Base-by-base conservation (phyloP, 2,329 filamentous ascomycete genomes). In the Aspergillus floridensis region DNA sequence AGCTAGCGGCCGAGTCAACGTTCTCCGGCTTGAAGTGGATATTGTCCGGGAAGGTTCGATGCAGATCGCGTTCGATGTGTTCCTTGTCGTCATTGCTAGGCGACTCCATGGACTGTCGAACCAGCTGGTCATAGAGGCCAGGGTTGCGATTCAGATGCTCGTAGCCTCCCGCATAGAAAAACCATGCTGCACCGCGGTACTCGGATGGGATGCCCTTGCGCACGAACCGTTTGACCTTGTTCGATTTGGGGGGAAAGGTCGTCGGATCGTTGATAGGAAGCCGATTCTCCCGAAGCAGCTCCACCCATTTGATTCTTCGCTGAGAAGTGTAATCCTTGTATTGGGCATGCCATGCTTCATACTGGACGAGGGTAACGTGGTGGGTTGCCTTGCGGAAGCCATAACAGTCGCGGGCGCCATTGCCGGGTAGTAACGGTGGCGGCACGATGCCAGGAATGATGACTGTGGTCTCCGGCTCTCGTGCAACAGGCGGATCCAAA, bases 111-210 rank as follows among this genome's bases (percentile, higher is more conserved):
- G 90, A 86, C 61, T 85, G 81, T 57, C 83, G 79, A 32, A 95
- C 80, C 44, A 96, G 79, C 55, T 86, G 82, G 55, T 87, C 84
- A 72, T 97, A 98, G 16, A 93, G 79, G 1, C 91, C 91, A 5
- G 86, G 84, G 67, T 96, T 85, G 69, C 91, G 88, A 54, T 86
- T 84, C 60, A 96, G 75, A 65, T 92, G 89, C 49, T 88, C 86
- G 24, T 92, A 92, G 1, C 93, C 93, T 21, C 92, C 92, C 11
- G 92, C 92, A 72, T 97, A 98, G 78, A 90, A 97, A 75, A 96
- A 98, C 93, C 93, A 98, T 49, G 93, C 93, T 5, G 91, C 89
- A n/a, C 93, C 93, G 69, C 93, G 86, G 87, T 92, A 96, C 65
- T 96, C 92, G 0, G 93, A 91, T 3, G 93, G 93, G 53, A 97